These are phyloP conservation scores for Forsythia viridissima DNA, from an alignment of 257 asterid species.

Conservation along the genomic window DNA sequence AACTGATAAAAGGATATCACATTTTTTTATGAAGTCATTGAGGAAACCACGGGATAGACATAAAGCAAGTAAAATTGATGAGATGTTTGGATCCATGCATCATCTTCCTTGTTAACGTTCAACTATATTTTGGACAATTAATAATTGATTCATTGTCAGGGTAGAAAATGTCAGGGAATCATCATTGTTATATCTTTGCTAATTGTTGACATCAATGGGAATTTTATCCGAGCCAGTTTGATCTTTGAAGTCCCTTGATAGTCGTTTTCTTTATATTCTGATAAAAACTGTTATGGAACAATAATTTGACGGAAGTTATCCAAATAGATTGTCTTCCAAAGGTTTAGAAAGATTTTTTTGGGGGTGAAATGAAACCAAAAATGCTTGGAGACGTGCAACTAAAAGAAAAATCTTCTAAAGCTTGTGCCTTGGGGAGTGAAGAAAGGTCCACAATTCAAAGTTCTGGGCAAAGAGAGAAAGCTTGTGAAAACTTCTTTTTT, in stretches of 20 bases:
- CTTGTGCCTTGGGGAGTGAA: neutral
- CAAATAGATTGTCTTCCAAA: neutral
- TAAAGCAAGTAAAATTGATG: neutral
- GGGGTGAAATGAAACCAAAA: neutral
- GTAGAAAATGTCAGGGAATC: neutral
- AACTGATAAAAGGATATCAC: neutral
- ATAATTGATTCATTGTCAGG: neutral
- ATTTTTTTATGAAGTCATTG: neutral
- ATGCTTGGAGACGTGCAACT: neutral
- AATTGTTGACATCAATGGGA: neutral
- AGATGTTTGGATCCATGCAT: neutral
- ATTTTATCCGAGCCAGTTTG: neutral
- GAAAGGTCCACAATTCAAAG: neutral
- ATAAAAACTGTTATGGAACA: neutral
- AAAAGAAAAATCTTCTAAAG: neutral
- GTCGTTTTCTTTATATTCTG: neutral
- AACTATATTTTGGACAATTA: neutral
- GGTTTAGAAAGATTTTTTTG: neutral
- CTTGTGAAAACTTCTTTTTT: neutral
- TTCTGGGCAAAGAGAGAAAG: neutral
- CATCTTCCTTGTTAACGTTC: neutral
- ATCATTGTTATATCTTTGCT: neutral
- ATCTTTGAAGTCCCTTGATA: neutral
- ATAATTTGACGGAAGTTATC: neutral
- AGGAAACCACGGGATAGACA: neutral